Conservation (phyloP, 1,284 basidiomycete species). For the Coniferiporia sulphurascens region DNA sequence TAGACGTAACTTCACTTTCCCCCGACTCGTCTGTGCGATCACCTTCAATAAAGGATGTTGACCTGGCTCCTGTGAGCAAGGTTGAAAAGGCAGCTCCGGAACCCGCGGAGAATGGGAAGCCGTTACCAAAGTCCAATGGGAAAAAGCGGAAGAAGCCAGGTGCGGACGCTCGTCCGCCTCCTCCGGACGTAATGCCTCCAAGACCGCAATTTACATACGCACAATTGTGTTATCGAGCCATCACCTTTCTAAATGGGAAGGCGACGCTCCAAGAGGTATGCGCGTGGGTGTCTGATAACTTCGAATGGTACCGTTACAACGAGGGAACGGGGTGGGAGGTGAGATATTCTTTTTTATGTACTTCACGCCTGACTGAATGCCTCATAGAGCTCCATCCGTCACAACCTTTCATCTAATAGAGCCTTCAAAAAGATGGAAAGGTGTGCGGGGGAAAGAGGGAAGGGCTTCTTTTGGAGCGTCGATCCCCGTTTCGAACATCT, state of each 20-base stretch:
- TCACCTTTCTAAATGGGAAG: conserved; percentile 75
- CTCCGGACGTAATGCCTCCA: conserved; percentile 71
- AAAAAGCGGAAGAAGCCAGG: conserved; percentile 75
- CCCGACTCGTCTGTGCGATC: conserved; percentile 76
- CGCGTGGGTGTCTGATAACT: conserved; percentile 83
- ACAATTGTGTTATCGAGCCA: conserved; percentile 74
- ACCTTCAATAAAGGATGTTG: conserved; percentile 37
- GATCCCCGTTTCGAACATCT: conserved; percentile 67
- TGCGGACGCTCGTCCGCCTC: conserved; percentile 33
- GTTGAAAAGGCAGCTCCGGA: conserved; percentile 22
- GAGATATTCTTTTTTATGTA: conserved; percentile 25
- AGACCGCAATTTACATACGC: conserved; percentile 76
- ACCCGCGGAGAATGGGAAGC: conserved; percentile 30
- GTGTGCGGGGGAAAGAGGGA: conserved; percentile 80
- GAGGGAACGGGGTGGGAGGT: conserved; percentile 86
- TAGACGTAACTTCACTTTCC: conserved; percentile 76
- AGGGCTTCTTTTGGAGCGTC: conserved; percentile 87
- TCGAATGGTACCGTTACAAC: conserved; percentile 85
- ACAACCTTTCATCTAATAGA: conserved; percentile 85
- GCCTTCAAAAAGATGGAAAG: conserved; percentile 85
- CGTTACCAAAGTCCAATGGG: conserved; percentile 40
- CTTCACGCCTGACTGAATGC: conserved; percentile 10
- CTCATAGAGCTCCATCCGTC: conserved; percentile 81
- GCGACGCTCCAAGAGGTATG: conserved; percentile 91
- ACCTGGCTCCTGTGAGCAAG: conserved; percentile 22